Evolutionary conservation across 495 filamentous ascomycete genomes (phyloP).

Genomic region (Xylaria cubensis): DNA sequence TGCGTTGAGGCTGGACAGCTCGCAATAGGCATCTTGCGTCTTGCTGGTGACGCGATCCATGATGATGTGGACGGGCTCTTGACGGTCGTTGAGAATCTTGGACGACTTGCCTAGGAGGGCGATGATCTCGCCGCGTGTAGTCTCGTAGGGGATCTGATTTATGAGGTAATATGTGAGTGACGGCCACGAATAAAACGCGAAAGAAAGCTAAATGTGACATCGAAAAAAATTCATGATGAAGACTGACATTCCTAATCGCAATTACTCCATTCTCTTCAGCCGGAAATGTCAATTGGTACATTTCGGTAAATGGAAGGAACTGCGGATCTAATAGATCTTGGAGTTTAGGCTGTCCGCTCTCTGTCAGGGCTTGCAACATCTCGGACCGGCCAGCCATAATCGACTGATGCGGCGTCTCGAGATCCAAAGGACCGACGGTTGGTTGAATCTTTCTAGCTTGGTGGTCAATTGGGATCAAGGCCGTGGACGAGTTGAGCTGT

Average conservation of each 20-base stretch:
- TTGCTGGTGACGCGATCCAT: constrained; percentile 82
- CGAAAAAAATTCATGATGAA: background rate
- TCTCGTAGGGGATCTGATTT: constrained; percentile 69
- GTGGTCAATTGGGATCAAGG: background rate
- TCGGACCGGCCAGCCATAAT: constrained; percentile 9
- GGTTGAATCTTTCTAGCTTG: background rate
- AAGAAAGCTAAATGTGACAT: background rate
- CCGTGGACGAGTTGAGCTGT: background rate
- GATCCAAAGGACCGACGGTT: constrained; percentile 6
- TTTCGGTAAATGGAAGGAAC: constrained; percentile 15
- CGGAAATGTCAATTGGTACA: background rate
- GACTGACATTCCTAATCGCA: constrained; percentile 20
- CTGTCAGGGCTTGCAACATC: background rate
- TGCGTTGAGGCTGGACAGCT: constrained; percentile 63
- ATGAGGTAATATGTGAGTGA: background rate
- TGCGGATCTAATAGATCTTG: constrained; percentile 7
- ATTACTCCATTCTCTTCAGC: constrained; percentile 13
- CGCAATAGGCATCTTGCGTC: constrained; percentile 78
- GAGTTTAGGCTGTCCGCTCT: constrained; percentile 1
- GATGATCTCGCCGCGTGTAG: constrained; percentile 70
- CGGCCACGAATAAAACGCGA: constrained; percentile 15
- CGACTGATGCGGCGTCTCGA: background rate
- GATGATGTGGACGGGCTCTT: constrained; percentile 77
- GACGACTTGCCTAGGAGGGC: constrained; percentile 75
- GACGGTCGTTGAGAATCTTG: constrained; percentile 59